Base-by-base conservation (phyloP, 2,329 filamentous ascomycete species). In the Cladosporium sp. region DNA sequence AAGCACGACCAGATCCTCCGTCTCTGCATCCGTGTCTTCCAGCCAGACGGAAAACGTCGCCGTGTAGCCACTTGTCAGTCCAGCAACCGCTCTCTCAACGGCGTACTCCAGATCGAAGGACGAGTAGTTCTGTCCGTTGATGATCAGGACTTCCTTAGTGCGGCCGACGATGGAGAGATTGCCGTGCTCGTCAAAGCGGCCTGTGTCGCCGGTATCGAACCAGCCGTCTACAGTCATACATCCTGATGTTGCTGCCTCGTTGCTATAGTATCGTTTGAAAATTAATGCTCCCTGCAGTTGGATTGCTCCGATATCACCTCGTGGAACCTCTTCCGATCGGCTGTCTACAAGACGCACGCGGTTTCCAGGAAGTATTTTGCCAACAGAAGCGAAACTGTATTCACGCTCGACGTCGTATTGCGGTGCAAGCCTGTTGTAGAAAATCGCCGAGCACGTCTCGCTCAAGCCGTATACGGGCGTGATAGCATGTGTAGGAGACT, bases 181-280 rank as follows among this genome's bases (percentile, higher is more conserved):
- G 1, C 71, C 71, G 24, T 68, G 65, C 15, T 49, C 4, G 69
- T 72, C 71, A 18, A 72, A 14, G 15, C 58, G 60, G 12, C 65
- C 72, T 30, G 70, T 68, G 47, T 74, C 70, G 36, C 47, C 69
- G 26, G 62, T 76, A 49, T 73, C 76, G 57, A 80, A 69, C 77
- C 77, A 81, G 7, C 78, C 78, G 63, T 80, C 76, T 38, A 69
- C 65, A 18, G 72, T 74, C 24, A 80, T 68, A 3, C 74, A 71
- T 8, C 76, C 74, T 38, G 74, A 74, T 0, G 77, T 80, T 1
- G 78, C 77, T 11, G 71, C 68, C 32, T 68, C 60, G 47, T 79
- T 76, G 65, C 73, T 71, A 68, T 71, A 76, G 59, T 78, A 79
- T 10, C 72, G 66, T 11, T 72, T 68, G 71, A 85, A 85, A 5